These are phyloP conservation scores for Ceratocystis variospora DNA, from an alignment of 2,329 filamentous ascomycete genomes.

Conservation along the genomic window DNA sequence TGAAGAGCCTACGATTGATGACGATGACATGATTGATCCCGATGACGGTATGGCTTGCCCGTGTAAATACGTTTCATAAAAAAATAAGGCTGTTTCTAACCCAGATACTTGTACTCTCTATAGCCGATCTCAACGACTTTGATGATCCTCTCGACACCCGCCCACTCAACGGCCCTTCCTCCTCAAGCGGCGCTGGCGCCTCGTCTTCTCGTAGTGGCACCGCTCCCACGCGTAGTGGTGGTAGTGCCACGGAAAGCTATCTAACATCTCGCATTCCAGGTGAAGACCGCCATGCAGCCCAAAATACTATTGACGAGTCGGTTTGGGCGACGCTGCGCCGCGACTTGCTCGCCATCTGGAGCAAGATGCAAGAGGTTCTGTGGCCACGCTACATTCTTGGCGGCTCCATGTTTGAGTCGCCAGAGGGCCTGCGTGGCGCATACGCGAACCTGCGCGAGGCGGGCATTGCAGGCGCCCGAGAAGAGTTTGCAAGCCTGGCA, in stretches of 20 bases:
- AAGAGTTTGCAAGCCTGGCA: constrained; percentile 48
- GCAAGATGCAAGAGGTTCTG: constrained; percentile 94
- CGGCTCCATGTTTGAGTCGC: constrained; percentile 48
- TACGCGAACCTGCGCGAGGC: constrained; percentile 48
- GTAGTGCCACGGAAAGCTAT: constrained; percentile 56
- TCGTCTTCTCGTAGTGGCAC: not conserved
- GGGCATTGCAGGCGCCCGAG: constrained; percentile 44
- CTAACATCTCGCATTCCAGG: constrained; percentile 81
- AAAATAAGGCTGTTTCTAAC: not conserved
- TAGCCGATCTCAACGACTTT: constrained; percentile 80
- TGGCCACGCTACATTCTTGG: constrained; percentile 87
- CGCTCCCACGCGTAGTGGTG: constrained; percentile 24
- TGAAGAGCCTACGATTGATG: constrained; percentile 35
- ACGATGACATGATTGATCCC: constrained; percentile 63
- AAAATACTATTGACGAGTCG: constrained; percentile 90
- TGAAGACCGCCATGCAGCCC: constrained; percentile 77
- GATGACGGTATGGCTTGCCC: constrained; percentile 49
- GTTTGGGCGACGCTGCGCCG: constrained; percentile 96
- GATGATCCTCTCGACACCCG: constrained; percentile 74
- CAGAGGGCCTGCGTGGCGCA: constrained; percentile 42
- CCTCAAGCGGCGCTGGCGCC: constrained; percentile 33
- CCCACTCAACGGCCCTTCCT: constrained; percentile 54
- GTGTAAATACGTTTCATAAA: not conserved
- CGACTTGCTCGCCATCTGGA: constrained; percentile 86
- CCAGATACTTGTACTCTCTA: not conserved